phyloP scores from a whole-genome alignment of 495 filamentous ascomycete species.

The Astrothelium macrocarpum region DNA sequence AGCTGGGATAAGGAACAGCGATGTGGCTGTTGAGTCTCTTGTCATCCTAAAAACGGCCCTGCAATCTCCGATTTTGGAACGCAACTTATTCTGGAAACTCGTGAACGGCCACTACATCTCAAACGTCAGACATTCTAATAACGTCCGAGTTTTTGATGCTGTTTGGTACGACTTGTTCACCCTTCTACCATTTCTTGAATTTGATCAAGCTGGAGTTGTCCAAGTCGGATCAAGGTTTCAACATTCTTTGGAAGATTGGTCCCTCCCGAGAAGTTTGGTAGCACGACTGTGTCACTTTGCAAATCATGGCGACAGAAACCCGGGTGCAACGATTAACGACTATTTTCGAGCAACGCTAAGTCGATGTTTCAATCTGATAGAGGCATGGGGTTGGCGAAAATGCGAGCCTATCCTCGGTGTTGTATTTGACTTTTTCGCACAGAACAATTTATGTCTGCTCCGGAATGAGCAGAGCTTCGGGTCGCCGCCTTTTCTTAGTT shows the following conservation, averaged over 20 bases:
- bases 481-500: slow-evolving; percentile 70
- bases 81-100: slow-evolving; percentile 49
- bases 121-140: slow-evolving; percentile 29
- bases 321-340: slow-evolving; percentile 63
- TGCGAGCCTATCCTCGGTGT: slow-evolving; percentile 68
- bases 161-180: slow-evolving; percentile 68
- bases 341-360: slow-evolving; percentile 67
- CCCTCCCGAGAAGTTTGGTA: slow-evolving; percentile 53
- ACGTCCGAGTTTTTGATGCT: slow-evolving; percentile 53
- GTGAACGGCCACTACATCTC: slow-evolving; percentile 38
- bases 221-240: slow-evolving; percentile 47
- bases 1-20: slow-evolving; percentile 52
- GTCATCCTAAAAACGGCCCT: slow-evolving; percentile 56
- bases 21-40: slow-evolving; percentile 52
- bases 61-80: neutral
- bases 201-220: slow-evolving; percentile 58
- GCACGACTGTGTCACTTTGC: slow-evolving; percentile 12
- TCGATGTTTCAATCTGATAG: slow-evolving; percentile 70
- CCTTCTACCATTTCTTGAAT: slow-evolving; percentile 63
- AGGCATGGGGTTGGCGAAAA: slow-evolving; percentile 76
- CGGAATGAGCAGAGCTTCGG: slow-evolving; percentile 64
- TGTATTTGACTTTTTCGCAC: slow-evolving; percentile 87
- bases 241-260: slow-evolving; percentile 59
- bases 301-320: slow-evolving; percentile 36
- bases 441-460: slow-evolving; percentile 60